Conservation (phyloP, 2,329 filamentous ascomycete species). For the Geosmithia putterillii region DNA sequence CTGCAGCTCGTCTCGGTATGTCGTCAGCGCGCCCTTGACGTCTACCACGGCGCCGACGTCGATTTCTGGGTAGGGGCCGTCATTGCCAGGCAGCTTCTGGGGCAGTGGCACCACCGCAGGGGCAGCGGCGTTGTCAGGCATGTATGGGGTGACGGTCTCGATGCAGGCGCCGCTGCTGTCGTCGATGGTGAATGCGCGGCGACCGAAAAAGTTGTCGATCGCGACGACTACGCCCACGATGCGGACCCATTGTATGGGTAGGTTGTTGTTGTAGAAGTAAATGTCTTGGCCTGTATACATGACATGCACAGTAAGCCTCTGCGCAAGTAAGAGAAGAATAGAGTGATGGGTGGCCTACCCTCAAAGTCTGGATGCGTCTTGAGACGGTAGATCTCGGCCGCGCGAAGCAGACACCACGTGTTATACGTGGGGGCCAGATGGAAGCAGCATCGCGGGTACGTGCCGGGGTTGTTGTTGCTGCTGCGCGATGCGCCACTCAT, state of each 20-base stretch:
- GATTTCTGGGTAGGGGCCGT: slow-evolving; percentile 19
- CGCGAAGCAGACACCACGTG: slow-evolving; percentile 44
- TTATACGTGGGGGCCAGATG: slow-evolving; percentile 47
- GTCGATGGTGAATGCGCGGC: slow-evolving; percentile 45
- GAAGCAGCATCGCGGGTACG: slow-evolving; percentile 54
- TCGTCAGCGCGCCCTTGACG: slow-evolving; percentile 38
- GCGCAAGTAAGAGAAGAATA: slow-evolving; percentile 5
- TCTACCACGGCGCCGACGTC: slow-evolving; percentile 44
- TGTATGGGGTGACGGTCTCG: slow-evolving; percentile 20
- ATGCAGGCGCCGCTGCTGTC: slow-evolving; percentile 51
- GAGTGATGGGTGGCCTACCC: slow-evolving; percentile 23
- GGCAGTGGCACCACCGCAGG: slow-evolving; percentile 4
- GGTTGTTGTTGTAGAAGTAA: slow-evolving; percentile 62
- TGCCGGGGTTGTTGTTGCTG: too few relatives aligned
- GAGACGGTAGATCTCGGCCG: slow-evolving; percentile 35
- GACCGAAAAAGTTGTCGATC: slow-evolving; percentile 34
- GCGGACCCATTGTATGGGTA: slow-evolving; percentile 66
- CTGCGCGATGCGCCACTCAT: slow-evolving; percentile 29
- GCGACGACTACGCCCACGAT: slow-evolving; percentile 59
- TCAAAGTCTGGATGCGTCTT: slow-evolving; percentile 35
- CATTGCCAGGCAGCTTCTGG: too few relatives aligned
- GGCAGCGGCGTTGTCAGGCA: not conserved
- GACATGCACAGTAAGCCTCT: too few relatives aligned
- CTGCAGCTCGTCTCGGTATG: slow-evolving; percentile 36
- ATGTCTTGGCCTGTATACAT: slow-evolving; percentile 25